phyloP scores from a whole-genome alignment of 2,329 filamentous ascomycete species.

The Tolypocladium endophyticum region DNA sequence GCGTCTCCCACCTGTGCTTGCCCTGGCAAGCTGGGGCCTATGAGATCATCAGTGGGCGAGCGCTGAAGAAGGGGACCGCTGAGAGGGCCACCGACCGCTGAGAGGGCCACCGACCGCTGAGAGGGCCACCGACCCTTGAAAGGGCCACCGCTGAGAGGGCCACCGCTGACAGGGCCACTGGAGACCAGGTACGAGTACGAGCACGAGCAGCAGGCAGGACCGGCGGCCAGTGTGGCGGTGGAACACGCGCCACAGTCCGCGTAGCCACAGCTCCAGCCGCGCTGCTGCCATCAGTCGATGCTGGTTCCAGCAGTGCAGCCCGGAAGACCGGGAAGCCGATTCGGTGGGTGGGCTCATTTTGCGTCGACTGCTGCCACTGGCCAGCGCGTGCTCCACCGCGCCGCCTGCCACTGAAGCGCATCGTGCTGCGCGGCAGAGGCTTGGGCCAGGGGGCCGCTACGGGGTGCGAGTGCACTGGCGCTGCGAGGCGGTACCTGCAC shows the following conservation, averaged over 20 bases:
- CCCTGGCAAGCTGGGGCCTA: neutral
- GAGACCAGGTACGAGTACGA: too few relatives aligned
- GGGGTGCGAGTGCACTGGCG: neutral
- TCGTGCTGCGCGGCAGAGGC: neutral
- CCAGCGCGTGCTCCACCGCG: neutral
- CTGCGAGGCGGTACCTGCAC: neutral
- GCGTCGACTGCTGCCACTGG: slow-evolving; percentile 5
- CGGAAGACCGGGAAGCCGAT: slow-evolving; percentile 21
- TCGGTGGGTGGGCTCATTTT: slow-evolving; percentile 25
- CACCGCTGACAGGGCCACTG: neutral
- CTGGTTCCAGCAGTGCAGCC: neutral
- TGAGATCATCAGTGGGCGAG: neutral
- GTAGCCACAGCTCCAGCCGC: neutral
- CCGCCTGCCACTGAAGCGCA: neutral
- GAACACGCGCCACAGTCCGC: neutral
- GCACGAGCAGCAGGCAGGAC: neutral
- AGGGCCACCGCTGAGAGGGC: neutral
- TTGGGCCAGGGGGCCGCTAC: neutral
- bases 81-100: neutral
- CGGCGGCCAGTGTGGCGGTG: neutral
- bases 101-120: neutral
- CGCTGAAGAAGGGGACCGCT: neutral
- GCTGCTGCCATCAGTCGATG: neutral
- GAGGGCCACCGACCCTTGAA: neutral
- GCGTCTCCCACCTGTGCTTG: neutral